These are phyloP conservation scores for Monosporozyma aerobia DNA, from an alignment of 805 yeast genomes.

Conservation along the genomic window DNA sequence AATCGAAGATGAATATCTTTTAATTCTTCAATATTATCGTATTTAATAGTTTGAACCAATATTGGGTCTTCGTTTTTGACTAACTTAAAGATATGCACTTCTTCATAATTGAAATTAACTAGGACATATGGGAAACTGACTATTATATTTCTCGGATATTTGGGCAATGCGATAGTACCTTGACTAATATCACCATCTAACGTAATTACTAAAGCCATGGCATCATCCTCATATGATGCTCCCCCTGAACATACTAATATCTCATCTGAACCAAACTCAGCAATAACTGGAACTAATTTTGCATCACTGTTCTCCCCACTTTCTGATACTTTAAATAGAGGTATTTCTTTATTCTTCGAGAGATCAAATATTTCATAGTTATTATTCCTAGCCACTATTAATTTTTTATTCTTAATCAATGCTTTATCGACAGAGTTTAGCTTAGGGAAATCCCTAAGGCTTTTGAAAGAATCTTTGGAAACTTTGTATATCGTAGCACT, in stretches of 20 bases:
- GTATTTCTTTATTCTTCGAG: slow-evolving; percentile 9
- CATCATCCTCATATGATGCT: slow-evolving; percentile 13
- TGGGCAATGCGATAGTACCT: slow-evolving; percentile 23
- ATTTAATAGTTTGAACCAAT: slow-evolving; percentile 9
- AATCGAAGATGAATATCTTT: slow-evolving; percentile 4
- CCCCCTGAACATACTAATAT: slow-evolving; percentile 28
- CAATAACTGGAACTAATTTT: slow-evolving; percentile 19
- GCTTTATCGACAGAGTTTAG: slow-evolving; percentile 5
- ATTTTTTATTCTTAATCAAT: slow-evolving; percentile 2
- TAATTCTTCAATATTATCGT: background rate
- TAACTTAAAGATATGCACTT: slow-evolving; percentile 4
- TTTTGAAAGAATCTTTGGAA: slow-evolving; percentile 5
- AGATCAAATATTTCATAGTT: slow-evolving; percentile 22
- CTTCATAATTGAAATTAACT: slow-evolving; percentile 11
- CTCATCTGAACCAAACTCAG: slow-evolving; percentile 11
- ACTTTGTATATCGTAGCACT: slow-evolving; percentile 10
- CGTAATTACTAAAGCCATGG: slow-evolving; percentile 27
- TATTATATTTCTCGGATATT: slow-evolving; percentile 18
- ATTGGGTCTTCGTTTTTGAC: slow-evolving; percentile 11
- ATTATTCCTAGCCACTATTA: slow-evolving; percentile 18
- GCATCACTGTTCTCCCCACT: slow-evolving; percentile 6
- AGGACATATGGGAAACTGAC: slow-evolving; percentile 21
- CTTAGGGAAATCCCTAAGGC: slow-evolving; percentile 5
- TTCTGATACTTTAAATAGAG: slow-evolving; percentile 26
- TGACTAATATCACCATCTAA: slow-evolving; percentile 26